phyloP scores from a whole-genome alignment of 2,329 filamentous ascomycete species.

The Lithohypha guttulata region DNA sequence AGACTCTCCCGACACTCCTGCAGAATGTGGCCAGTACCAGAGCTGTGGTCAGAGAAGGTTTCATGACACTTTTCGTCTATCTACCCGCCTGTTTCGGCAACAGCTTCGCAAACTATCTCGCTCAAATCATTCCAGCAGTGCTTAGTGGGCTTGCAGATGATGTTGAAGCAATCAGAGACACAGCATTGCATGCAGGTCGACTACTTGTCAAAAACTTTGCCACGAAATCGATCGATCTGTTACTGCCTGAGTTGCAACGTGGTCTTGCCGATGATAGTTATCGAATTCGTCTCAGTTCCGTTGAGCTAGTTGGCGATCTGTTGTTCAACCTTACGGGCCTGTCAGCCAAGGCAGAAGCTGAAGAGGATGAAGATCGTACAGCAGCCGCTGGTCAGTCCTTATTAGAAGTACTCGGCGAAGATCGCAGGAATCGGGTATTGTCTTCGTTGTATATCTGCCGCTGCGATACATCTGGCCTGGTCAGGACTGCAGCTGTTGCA shows the following conservation, averaged over 20 bases:
- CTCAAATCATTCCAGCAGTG: slow-evolving; percentile 90
- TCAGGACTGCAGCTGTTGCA: slow-evolving; percentile 76
- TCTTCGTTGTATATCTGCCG: slow-evolving; percentile 97
- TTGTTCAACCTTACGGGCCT: slow-evolving; percentile 97
- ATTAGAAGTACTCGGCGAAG: slow-evolving; percentile 84
- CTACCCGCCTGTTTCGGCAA: slow-evolving; percentile 98
- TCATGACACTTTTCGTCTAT: slow-evolving; percentile 99
- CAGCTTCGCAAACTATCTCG: slow-evolving; percentile 92
- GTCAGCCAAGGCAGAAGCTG: slow-evolving; percentile 62
- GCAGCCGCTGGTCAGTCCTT: slow-evolving; percentile 87
- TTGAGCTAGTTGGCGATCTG: slow-evolving; percentile 91
- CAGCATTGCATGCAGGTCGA: slow-evolving; percentile 84
- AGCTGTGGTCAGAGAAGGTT: slow-evolving; percentile 83
- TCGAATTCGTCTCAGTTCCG: slow-evolving; percentile 93
- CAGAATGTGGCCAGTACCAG: slow-evolving; percentile 93
- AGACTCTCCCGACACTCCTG: slow-evolving; percentile 88
- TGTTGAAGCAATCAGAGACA: slow-evolving; percentile 90
- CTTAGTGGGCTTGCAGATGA: slow-evolving; percentile 90
- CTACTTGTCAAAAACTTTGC: slow-evolving; percentile 98
- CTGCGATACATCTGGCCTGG: slow-evolving; percentile 86
- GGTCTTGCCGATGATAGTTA: slow-evolving; percentile 96
- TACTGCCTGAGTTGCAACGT: slow-evolving; percentile 88
- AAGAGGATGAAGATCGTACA: slow-evolving; percentile 63
- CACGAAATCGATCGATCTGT: slow-evolving; percentile 81
- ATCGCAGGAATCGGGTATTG: slow-evolving; percentile 91